Evolutionary conservation across 208 protist genomes (phyloP).

Genomic region (Crithidia sp.): DNA sequence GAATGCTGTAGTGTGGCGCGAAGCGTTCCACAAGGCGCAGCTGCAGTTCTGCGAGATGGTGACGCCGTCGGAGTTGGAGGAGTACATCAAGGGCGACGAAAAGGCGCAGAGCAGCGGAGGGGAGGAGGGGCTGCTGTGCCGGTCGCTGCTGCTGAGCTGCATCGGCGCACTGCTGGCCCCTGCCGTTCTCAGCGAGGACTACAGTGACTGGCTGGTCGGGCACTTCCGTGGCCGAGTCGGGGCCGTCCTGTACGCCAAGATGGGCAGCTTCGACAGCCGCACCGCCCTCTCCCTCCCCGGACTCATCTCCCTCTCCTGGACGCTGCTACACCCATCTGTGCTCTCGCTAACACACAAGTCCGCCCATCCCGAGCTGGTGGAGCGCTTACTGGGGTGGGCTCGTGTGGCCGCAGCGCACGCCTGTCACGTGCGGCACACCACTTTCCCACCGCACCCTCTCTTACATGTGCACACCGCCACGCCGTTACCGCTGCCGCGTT

Average conservation of each 20-base stretch:
- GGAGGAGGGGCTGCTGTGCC: conserved; percentile 3
- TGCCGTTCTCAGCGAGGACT: conserved; percentile 29
- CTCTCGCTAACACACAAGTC: conserved; percentile 9
- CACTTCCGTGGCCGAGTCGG: conserved; percentile 59
- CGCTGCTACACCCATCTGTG: conserved; percentile 46
- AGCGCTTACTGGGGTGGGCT: conserved; percentile 10
- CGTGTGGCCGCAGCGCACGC: conserved; percentile 15
- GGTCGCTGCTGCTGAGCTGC: conserved; percentile 43
- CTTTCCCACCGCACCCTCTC: conserved; percentile 22
- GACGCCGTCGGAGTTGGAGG: conserved; percentile 38
- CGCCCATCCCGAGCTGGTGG: conserved; percentile 2
- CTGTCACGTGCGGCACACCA: conserved; percentile 2
- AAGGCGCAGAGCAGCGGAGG: background rate
- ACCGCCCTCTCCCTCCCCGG: conserved; percentile 35
- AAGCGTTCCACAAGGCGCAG: conserved; percentile 15
- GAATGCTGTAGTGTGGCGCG: background rate
- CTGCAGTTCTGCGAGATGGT: conserved; percentile 21
- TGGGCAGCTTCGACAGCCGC: conserved; percentile 51
- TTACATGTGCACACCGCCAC: conserved; percentile 14
- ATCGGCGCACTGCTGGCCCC: conserved; percentile 60
- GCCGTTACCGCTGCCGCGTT: conserved; percentile 13
- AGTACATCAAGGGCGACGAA: conserved; percentile 33
- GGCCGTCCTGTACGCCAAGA: conserved; percentile 48
- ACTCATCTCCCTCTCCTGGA: conserved; percentile 51
- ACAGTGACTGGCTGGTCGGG: conserved; percentile 51